Conservation (phyloP, 1,139 yeast species). For the Petasospora fabianii region DNA sequence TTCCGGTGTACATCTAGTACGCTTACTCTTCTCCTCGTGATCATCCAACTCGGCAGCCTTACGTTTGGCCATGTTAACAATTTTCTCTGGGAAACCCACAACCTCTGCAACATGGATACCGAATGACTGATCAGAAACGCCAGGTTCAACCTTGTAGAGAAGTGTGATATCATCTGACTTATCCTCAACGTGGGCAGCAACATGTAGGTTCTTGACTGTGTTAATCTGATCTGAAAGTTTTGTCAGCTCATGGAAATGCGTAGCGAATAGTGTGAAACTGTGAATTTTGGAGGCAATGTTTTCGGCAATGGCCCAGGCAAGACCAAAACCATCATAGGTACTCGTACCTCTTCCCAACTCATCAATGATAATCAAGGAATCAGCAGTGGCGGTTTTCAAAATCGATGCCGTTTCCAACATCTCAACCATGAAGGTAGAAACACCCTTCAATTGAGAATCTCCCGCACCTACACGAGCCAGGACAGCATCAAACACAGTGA, state of each 20-base stretch:
- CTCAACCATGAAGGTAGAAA: constrained; percentile 96
- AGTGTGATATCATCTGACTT: constrained; percentile 62
- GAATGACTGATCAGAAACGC: constrained; percentile 89
- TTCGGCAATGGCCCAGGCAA: constrained; percentile 95
- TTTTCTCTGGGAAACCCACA: constrained; percentile 86
- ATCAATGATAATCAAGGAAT: constrained; percentile 86
- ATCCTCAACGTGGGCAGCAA: constrained; percentile 82
- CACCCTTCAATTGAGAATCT: constrained; percentile 93
- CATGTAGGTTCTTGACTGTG: constrained; percentile 77
- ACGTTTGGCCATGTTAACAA: constrained; percentile 90
- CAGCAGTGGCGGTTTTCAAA: constrained; percentile 76
- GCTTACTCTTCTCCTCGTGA: constrained; percentile 39
- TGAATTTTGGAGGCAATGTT: constrained; percentile 66
- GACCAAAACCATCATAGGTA: constrained; percentile 95
- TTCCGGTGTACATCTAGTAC: constrained; percentile 48
- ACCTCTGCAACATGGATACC: constrained; percentile 98
- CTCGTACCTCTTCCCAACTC: constrained; percentile 96
- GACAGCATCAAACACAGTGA: constrained; percentile 85
- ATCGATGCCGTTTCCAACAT: constrained; percentile 96
- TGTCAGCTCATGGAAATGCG: constrained; percentile 95
- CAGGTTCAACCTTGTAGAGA: constrained; percentile 86
- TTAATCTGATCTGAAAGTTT: constrained; percentile 60
- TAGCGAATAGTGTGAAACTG: constrained; percentile 87
- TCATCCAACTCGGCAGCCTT: constrained; percentile 76
- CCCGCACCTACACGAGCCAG: constrained; percentile 98